Conservation (phyloP, 1,284 basidiomycete species). For the Apiotrichum gamsii region DNA sequence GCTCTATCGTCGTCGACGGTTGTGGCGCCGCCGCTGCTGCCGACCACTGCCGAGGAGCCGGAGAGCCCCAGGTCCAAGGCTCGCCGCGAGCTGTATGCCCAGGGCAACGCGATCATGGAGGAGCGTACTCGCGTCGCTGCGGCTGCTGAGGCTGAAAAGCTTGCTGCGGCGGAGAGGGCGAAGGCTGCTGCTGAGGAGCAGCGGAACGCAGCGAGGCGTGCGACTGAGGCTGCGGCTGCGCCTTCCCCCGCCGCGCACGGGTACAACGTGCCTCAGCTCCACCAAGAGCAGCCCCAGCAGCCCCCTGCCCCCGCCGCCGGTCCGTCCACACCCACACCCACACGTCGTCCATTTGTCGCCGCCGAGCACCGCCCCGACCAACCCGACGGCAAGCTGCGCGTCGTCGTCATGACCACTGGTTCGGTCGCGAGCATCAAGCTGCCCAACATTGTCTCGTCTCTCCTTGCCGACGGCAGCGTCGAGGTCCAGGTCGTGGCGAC, state of each 20-base stretch:
- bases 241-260: not conserved
- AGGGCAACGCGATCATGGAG: slow-evolving; percentile 14
- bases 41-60: slow-evolving; percentile 3
- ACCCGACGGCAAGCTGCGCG: slow-evolving; percentile 51
- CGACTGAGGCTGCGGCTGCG: not conserved
- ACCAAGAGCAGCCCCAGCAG: too few species aligned
- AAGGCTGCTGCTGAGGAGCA: not conserved
- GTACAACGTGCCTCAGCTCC: not conserved
- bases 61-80: slow-evolving; percentile 32
- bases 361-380: slow-evolving; percentile 26
- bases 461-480: slow-evolving; percentile 60
- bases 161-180: not conserved
- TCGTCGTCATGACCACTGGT: slow-evolving; percentile 80
- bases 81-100: slow-evolving; percentile 36
- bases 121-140: not conserved
- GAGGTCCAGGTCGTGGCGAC: slow-evolving; percentile 81
- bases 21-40: not conserved
- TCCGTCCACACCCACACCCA: not conserved
- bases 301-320: not conserved
- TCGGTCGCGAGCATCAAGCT: slow-evolving; percentile 93
- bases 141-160: not conserved
- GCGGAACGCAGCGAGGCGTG: not conserved
- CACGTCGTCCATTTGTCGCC: slow-evolving; percentile 27
- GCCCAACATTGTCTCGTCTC: slow-evolving; percentile 70
- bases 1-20: not conserved